phyloP scores from a whole-genome alignment of 208 protist species.

The Trypanosoma grayi region DNA sequence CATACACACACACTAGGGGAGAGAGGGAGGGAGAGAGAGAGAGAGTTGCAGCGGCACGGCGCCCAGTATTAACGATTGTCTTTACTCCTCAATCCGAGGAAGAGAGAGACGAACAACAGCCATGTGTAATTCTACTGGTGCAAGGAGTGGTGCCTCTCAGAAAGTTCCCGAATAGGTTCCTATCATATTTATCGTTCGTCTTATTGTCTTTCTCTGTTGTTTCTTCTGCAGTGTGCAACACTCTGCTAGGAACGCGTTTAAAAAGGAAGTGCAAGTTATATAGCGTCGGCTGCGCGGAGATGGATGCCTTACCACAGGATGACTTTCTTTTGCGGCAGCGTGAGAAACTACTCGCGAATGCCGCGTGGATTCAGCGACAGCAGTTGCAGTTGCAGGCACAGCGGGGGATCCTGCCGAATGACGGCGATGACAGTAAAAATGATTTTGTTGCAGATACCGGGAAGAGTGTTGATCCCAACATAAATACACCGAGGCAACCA shows the following conservation, averaged over 20 bases:
- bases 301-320: conserved; percentile 7
- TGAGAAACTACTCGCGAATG: conserved; percentile 16
- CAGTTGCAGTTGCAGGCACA: neutral
- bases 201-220: neutral
- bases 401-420: neutral
- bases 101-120: no score
- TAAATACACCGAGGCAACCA: no score
- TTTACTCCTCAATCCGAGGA: neutral
- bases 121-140: no score
- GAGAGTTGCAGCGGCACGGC: neutral
- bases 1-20: no score
- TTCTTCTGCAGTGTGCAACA: no score
- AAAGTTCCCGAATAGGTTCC: no score
- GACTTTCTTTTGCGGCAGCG: conserved; percentile 12
- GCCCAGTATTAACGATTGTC: conserved; percentile 4
- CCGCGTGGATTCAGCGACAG: conserved; percentile 15
- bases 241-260: no score
- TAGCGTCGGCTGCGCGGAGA: no score
- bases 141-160: neutral
- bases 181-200: neutral
- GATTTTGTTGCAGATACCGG: neutral
- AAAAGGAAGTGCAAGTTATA: neutral
- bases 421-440: neutral
- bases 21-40: no score
- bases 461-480: no score